These are phyloP conservation scores for Torulaspora franciscae DNA, from an alignment of 805 yeast genomes.

Conservation along the genomic window DNA sequence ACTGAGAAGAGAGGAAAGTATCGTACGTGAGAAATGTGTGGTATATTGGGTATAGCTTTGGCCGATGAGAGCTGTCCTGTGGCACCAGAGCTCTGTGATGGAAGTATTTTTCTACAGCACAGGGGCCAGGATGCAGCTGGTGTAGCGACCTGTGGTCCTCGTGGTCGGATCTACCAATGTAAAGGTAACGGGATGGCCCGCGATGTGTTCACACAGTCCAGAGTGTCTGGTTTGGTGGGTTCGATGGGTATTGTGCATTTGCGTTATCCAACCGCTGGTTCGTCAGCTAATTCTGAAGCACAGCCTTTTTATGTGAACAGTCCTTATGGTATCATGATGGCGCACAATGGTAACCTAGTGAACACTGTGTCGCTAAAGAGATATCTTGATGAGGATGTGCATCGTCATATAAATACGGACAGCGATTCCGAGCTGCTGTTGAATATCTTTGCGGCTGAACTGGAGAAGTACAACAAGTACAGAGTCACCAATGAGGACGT, in stretches of 20 bases:
- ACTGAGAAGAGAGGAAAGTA: not conserved
- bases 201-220: slow-evolving; percentile 84
- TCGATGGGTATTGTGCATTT: slow-evolving; percentile 94
- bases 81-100: slow-evolving; percentile 89
- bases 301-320: slow-evolving; percentile 98
- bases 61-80: slow-evolving; percentile 69
- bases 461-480: slow-evolving; percentile 85
- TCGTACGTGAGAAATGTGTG: slow-evolving; percentile 63
- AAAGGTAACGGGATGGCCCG: slow-evolving; percentile 99
- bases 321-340: slow-evolving; percentile 86
- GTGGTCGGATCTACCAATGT: slow-evolving; percentile 93
- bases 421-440: slow-evolving; percentile 88
- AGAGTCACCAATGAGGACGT: slow-evolving; percentile 90
- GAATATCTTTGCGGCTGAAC: slow-evolving; percentile 86
- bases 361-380: slow-evolving; percentile 72
- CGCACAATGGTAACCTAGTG: slow-evolving; percentile 94
- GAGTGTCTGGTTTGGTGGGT: slow-evolving; percentile 78
- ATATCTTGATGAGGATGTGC: slow-evolving; percentile 87
- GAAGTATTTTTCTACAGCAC: slow-evolving; percentile 88
- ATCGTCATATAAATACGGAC: slow-evolving; percentile 96
- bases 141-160: slow-evolving; percentile 88
- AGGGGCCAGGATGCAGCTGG: slow-evolving; percentile 99
- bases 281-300: slow-evolving; percentile 92
- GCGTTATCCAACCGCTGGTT: slow-evolving; percentile 97
- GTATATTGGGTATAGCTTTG: slow-evolving; percentile 81